A percentile compares a stretch with the other conserved stretches of the same genome.
phyloP scores from a whole-genome alignment of 805 yeast genomes.

The Wickerhamomyces hampshirensis region DNA sequence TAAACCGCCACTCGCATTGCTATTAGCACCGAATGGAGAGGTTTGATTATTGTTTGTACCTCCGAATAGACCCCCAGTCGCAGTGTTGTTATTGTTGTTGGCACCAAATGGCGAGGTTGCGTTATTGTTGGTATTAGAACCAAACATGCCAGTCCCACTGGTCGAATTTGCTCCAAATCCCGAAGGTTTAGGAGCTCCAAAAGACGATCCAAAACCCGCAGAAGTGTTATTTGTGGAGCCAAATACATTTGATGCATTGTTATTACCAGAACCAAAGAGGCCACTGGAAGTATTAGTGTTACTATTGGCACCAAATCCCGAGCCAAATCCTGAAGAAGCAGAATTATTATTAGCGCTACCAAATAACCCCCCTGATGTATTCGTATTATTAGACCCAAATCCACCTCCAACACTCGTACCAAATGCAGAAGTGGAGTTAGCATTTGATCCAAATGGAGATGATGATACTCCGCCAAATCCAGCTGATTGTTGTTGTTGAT shows the following conservation, averaged over 20 bases:
- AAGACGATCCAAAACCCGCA: slow-evolving; percentile 24
- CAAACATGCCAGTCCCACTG: slow-evolving; percentile 12
- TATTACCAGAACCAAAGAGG: slow-evolving; percentile 14
- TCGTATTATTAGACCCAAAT: slow-evolving; percentile 26
- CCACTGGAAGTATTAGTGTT: slow-evolving; percentile 21
- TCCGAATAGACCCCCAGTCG: slow-evolving; percentile 6
- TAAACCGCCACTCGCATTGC: slow-evolving; percentile 17
- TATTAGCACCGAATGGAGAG: slow-evolving; percentile 37
- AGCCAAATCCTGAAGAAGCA: slow-evolving; percentile 10
- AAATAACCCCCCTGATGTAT: slow-evolving; percentile 28
- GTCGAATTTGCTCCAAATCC: slow-evolving; percentile 26
- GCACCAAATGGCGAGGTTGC: slow-evolving; percentile 12
- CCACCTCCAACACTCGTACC: slow-evolving; percentile 21
- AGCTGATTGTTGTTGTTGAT: slow-evolving; percentile 26
- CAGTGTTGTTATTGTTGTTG: slow-evolving; percentile 20
- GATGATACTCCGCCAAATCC: slow-evolving; percentile 31
- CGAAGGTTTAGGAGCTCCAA: slow-evolving; percentile 27
- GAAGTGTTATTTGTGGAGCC: slow-evolving; percentile 25
- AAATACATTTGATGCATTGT: slow-evolving; percentile 16
- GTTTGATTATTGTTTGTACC: slow-evolving; percentile 8
- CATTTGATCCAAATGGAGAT: slow-evolving; percentile 33
- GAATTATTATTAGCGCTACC: slow-evolving; percentile 27
- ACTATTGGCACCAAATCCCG: slow-evolving; percentile 30
- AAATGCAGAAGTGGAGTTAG: slow-evolving; percentile 16
- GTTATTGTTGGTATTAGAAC: slow-evolving; percentile 18